These are phyloP conservation scores for Syzygium syzygioides DNA, from an alignment of 441 rosid species.

Conservation along the genomic window DNA sequence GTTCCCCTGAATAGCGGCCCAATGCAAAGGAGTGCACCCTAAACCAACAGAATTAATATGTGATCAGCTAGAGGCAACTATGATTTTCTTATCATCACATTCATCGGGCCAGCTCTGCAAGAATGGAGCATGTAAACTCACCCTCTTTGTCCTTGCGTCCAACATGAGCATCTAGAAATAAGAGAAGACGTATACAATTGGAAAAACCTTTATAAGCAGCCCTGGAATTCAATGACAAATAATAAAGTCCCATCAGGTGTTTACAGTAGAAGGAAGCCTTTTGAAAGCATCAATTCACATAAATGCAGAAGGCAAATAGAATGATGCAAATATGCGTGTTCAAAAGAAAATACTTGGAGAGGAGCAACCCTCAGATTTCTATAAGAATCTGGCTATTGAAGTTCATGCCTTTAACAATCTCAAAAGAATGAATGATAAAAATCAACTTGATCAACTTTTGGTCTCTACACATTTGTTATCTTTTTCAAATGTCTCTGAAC, in stretches of 20 bases:
- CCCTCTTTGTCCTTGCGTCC: slow-evolving; percentile 98
- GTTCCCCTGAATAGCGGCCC: slow-evolving; percentile 98
- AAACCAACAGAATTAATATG: slow-evolving; percentile 10
- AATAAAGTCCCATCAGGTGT: neutral
- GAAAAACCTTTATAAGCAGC: slow-evolving; percentile 99
- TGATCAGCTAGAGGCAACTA: neutral
- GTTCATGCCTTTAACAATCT: neutral
- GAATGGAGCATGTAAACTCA: slow-evolving; percentile 8
- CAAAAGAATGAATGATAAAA: neutral
- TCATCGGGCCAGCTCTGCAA: neutral
- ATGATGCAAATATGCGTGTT: neutral
- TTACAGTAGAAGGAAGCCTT: neutral
- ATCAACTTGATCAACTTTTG: neutral
- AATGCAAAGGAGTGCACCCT: slow-evolving; percentile 97
- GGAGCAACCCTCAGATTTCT: neutral
- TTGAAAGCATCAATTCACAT: neutral
- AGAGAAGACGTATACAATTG: slow-evolving; percentile 83
- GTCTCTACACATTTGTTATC: neutral
- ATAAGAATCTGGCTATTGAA: neutral
- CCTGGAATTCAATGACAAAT: slow-evolving; percentile 40
- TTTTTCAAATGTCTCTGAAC: neutral
- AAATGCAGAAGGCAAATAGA: neutral
- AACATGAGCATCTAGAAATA: slow-evolving; percentile 83
- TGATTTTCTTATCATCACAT: neutral
- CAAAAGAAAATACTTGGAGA: neutral